These are phyloP conservation scores for Boletus subcaerulescens DNA, from an alignment of 768 basidiomycete species.

Conservation along the genomic window DNA sequence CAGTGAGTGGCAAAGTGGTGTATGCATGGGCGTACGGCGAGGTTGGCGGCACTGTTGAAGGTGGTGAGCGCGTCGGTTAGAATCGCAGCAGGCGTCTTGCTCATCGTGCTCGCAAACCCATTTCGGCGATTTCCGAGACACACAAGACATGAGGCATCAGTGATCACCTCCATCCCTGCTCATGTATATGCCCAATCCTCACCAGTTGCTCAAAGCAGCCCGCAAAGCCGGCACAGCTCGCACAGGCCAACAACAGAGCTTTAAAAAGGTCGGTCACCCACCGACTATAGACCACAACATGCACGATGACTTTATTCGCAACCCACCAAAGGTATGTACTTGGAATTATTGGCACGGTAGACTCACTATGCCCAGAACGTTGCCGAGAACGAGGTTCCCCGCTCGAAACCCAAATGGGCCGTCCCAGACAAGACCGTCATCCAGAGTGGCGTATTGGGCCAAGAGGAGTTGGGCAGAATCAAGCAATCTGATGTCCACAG, in stretches of 20 bases:
- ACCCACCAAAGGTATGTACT: slow-evolving; percentile 27
- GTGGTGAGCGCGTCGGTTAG: slow-evolving; percentile 41
- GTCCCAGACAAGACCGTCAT: slow-evolving; percentile 6
- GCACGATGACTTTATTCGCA: slow-evolving; percentile 32
- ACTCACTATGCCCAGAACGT: slow-evolving; percentile 14
- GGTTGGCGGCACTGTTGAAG: slow-evolving; percentile 39
- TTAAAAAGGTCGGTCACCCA: slow-evolving; percentile 31
- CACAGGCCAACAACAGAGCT: slow-evolving; percentile 17
- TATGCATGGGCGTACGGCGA: slow-evolving; percentile 34
- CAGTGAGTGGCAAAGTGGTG: background rate
- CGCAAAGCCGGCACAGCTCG: background rate
- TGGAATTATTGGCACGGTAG: background rate
- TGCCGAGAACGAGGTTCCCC: background rate
- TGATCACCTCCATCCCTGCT: slow-evolving; percentile 8
- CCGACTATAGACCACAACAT: slow-evolving; percentile 30
- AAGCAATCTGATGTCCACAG: slow-evolving; percentile 18
- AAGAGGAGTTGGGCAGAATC: slow-evolving; percentile 17
- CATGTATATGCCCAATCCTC: too few relatives aligned
- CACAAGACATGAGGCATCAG: slow-evolving; percentile 4
- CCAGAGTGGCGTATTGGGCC: background rate
- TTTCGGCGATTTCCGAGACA: slow-evolving; percentile 24
- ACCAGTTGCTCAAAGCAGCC: slow-evolving; percentile 3
- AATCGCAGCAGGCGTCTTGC: slow-evolving; percentile 34
- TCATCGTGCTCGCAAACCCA: slow-evolving; percentile 24
- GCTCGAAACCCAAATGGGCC: slow-evolving; percentile 22